Percentiles rank a stretch among this genome's conserved stretches.
Evolutionary conservation across 2,329 filamentous ascomycete genomes (phyloP).

Genomic region (Aspergillus chevalieri): DNA sequence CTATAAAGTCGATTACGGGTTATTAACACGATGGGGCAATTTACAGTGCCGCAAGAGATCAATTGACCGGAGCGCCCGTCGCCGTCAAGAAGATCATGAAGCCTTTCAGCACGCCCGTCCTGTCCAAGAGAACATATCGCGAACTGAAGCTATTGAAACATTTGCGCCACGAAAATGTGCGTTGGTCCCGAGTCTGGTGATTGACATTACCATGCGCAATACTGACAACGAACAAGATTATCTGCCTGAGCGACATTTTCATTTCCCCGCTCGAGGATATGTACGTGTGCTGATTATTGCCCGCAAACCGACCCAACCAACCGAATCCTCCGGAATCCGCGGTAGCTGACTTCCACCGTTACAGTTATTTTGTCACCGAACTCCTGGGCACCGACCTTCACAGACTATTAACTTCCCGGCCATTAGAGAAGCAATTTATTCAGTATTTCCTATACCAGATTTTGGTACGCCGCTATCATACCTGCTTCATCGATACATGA

Average conservation of each 20-base stretch:
- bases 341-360: slow-evolving; percentile 7
- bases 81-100: slow-evolving; percentile 99
- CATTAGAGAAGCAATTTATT: slow-evolving; percentile 98
- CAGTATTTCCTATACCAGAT: slow-evolving; percentile 99
- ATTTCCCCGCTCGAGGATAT: slow-evolving; percentile 98
- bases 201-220: background rate
- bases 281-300: slow-evolving; percentile 44
- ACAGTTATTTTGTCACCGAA: slow-evolving; percentile 95
- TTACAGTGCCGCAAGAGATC: slow-evolving; percentile 84
- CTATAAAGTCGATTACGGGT: background rate
- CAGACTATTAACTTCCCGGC: slow-evolving; percentile 86
- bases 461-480: slow-evolving; percentile 57
- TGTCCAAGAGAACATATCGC: slow-evolving; percentile 95
- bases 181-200: slow-evolving; percentile 16
- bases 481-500: slow-evolving; percentile 1
- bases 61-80: slow-evolving; percentile 93
- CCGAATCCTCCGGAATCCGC: background rate
- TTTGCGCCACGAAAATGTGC: slow-evolving; percentile 89
- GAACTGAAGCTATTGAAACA: slow-evolving; percentile 98
- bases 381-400: slow-evolving; percentile 94
- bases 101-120: slow-evolving; percentile 97
- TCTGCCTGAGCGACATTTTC: slow-evolving; percentile 98
- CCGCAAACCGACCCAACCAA: background rate
- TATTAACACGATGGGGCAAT: background rate
- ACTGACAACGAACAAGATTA: slow-evolving; percentile 57